Conservation (phyloP, 192 early-diverging fungal species). For the Mycoemilia scoparia region DNA sequence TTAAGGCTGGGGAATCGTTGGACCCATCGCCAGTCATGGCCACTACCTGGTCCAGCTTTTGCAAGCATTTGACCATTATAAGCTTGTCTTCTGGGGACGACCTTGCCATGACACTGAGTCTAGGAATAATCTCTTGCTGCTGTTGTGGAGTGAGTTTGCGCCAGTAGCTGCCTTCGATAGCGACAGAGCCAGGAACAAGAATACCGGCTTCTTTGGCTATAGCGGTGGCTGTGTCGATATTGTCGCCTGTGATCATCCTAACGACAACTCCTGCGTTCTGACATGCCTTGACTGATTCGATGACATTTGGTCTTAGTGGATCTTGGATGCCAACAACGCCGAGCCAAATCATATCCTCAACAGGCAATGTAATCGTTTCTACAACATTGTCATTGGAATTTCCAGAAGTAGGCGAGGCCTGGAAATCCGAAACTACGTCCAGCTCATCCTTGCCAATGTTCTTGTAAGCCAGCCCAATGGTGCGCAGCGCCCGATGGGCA, state of each 20-base stretch:
- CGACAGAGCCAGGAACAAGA: conserved; percentile 48
- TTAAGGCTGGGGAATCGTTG: conserved; percentile 74
- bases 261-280: conserved; percentile 70
- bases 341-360: conserved; percentile 36
- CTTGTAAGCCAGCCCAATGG: conserved; percentile 49
- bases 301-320: conserved; percentile 63
- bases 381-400: too few species aligned
- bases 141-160: conserved; percentile 43
- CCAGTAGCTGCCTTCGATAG: conserved; percentile 67
- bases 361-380: too few species aligned
- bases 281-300: conserved; percentile 58
- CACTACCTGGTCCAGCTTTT: conserved; percentile 48
- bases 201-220: conserved; percentile 84
- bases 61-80: conserved; percentile 58
- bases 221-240: conserved; percentile 72
- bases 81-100: conserved; percentile 82
- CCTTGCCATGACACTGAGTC: conserved; percentile 71
- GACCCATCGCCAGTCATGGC: conserved; percentile 77
- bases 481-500: conserved; percentile 52
- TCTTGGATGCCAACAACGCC: conserved; percentile 78
- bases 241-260: conserved; percentile 78
- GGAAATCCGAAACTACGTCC: conserved; percentile 25
- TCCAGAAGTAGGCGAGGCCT: conserved; percentile 35
- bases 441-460: conserved; percentile 29
- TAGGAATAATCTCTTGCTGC: conserved; percentile 41